phyloP scores from a whole-genome alignment of 202 grass and related monocot species.

The Carex arenaria region DNA sequence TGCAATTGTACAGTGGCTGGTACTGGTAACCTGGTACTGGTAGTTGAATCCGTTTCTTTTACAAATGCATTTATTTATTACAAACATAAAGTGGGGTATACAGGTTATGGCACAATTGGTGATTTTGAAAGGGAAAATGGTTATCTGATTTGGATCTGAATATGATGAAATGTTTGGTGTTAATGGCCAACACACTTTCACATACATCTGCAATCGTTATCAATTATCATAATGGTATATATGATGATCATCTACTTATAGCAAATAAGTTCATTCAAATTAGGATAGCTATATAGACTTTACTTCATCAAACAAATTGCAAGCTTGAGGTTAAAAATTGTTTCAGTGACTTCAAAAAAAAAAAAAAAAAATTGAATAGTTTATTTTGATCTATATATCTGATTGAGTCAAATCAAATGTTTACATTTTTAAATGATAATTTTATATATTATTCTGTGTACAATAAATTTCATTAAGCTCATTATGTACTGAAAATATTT shows the following conservation, averaged over 20 bases:
- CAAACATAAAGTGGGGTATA: neutral
- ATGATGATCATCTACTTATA: neutral
- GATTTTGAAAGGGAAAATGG: too few relatives aligned
- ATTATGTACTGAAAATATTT: too few relatives aligned
- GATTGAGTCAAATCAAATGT: too few relatives aligned
- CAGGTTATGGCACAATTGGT: neutral
- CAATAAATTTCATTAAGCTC: too few relatives aligned
- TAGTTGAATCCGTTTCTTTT: neutral
- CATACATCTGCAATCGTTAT: neutral
- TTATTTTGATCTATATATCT: too few relatives aligned
- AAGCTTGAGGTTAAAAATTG: too few relatives aligned
- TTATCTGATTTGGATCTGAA: neutral
- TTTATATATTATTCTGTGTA: too few relatives aligned
- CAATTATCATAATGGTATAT: neutral
- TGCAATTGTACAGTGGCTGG: neutral
- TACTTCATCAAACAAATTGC: neutral
- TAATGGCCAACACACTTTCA: conserved; percentile 11
- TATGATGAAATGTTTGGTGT: neutral
- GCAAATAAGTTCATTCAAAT: neutral
- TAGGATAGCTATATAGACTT: neutral
- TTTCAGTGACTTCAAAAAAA: too few relatives aligned
- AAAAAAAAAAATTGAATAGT: too few relatives aligned
- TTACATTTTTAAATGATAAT: too few relatives aligned
- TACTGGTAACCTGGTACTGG: too few relatives aligned
- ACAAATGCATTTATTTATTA: conserved; percentile 7